Evolutionary conservation across 1,284 basidiomycete species (phyloP), one percentile per base, ranked within the genome.

Genomic region (Phellinidium pouzarii): DNA sequence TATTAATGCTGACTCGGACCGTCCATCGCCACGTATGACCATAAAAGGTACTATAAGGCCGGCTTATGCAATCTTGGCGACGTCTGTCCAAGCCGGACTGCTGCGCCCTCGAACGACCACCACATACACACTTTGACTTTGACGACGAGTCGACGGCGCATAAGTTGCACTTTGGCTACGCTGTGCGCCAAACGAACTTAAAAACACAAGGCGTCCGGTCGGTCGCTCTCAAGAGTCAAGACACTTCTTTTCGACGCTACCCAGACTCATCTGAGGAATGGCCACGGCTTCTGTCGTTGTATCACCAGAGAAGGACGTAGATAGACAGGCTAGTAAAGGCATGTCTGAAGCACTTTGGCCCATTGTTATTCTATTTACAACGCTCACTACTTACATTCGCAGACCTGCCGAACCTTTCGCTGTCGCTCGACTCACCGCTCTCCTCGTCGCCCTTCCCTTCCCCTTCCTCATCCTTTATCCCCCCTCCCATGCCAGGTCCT

Each of bases 401-500:
- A 55, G 49, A 51, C 44, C 44, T 52, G 29, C 49, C 54, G 19
- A 44, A 52, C 20, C 54, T 52, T 11, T 56, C 54, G 52, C 62
- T 60, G 81, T 80, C 63, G 72, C 75, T 37, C 69, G 65, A 22
- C 78, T 84, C 65, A 55, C 76, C 55, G 71, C 67, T 56, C 70
- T 79, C 8, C 71, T 69, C 57, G 80, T 82, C n/a, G 80, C 81
- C 8, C 71, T 76, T 20, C 66, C 75, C 11, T 77, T 79, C 1
- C 78, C 80, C 20, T 82, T 83, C 65, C 78, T 81, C 61, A 79
- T 83, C 60, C 71, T 82, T 53, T 67, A 74, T 31, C 62, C 72
- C 27, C 64, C 69, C 49, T 41, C 58, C 44, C 23, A 52, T 50
- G 41, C 55, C 45, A 8, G 51, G 47, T 5, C 25, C 47, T 1